phyloP scores from a whole-genome alignment of 495 filamentous ascomycete genomes.

The Talaromyces adpressus region DNA sequence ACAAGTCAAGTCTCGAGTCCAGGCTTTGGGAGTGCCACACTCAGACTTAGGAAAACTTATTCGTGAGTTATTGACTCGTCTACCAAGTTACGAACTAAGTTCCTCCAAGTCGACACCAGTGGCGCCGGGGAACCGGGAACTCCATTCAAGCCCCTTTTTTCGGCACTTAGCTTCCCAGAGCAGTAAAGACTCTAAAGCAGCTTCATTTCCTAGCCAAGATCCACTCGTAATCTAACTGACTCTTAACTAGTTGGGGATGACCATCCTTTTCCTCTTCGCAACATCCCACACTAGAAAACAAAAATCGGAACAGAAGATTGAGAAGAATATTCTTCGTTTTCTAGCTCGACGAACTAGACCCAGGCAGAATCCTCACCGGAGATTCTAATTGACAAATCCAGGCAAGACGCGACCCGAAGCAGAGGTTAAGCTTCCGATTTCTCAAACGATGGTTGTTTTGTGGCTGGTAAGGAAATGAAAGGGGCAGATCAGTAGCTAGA shows the following conservation, averaged over 20 bases:
- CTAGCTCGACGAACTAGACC: neutral
- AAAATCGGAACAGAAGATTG: neutral
- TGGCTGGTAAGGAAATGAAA: neutral
- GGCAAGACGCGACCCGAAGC: neutral
- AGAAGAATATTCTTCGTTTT: slow-evolving; percentile 3
- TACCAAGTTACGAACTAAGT: neutral
- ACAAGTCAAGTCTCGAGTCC: neutral
- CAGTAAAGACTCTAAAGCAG: neutral
- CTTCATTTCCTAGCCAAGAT: neutral
- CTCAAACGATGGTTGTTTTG: slow-evolving; percentile 4
- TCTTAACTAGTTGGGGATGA: neutral
- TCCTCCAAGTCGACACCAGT: neutral
- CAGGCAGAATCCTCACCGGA: neutral
- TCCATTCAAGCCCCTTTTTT: neutral
- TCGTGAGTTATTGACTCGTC: neutral
- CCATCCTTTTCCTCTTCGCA: neutral
- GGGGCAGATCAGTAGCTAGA: neutral
- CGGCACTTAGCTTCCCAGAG: neutral
- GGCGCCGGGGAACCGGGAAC: slow-evolving; percentile 1
- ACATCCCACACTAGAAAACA: neutral
- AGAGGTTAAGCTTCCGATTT: neutral
- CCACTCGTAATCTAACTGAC: neutral
- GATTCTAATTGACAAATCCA: neutral
- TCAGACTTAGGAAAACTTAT: neutral
- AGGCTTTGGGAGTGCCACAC: neutral